Evolutionary conservation across 192 early-diverging fungal genomes (phyloP), one percentile per base, ranked within the genome.

Genomic region (Glomus cerebriforme): DNA sequence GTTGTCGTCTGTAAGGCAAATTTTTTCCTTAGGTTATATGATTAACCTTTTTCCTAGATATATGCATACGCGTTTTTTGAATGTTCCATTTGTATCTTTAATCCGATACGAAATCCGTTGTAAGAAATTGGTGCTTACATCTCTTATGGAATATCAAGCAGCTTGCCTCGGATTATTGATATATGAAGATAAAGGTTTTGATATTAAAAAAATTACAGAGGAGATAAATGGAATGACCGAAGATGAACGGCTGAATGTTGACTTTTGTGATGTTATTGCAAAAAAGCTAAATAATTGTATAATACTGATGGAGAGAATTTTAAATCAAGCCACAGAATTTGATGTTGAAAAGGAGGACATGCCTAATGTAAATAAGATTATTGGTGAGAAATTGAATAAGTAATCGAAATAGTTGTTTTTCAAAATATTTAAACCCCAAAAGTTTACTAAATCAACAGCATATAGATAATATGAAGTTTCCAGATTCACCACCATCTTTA

Each of bases 81-180:
- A 73, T 32, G 75, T 69, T 80, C 79, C 78, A 45, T 31, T 73
- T 79, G 85, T 67, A 73, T 88, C 64, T 13, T 79, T 81, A 2
- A 87, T 90, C 22, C 87, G 85, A 32, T 88, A 89, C 45, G 93
- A 94, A 81, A 83, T 94, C 69, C 83, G 66, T 8, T 75, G 84
- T 66, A 91, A 92, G 75, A 86, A 82, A 27, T 77, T 68, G 7
- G 80, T 80, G 15, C 79, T 94, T 8, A 83, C 79, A 8, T 67
- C 80, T 22, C 82, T 90, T 31, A 86, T 88, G 35, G 80, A 90
- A 34, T 81, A 85, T 31, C 87, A 93, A 63, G 91, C 93, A 0
- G 85, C 82, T 24, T 86, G 83, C 71, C 84, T 96, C 31, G 94
- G 94, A 7, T 58, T 90, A n/a, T 79, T 94, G 24, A 79, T 88